A percentile compares a stretch with the other conserved stretches of the same genome.
Conservation (phyloP, 2,329 filamentous ascomycete genomes). For the Penicillium nordicum region DNA sequence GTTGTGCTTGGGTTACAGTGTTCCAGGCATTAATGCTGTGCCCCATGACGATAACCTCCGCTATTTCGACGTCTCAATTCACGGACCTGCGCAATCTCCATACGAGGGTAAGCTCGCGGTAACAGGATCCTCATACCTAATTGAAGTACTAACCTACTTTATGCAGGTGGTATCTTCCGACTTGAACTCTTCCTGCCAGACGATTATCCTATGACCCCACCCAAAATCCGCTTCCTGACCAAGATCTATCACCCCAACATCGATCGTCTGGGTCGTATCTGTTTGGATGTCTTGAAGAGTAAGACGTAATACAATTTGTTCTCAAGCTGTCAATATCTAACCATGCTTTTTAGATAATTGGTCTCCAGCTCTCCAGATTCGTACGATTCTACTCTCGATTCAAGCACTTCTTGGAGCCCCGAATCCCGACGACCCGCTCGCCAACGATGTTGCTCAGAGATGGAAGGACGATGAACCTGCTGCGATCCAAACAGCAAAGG, state of each 20-base stretch:
- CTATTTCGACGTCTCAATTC: conserved; percentile 97
- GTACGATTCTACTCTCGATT: conserved; percentile 97
- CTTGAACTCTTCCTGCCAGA: conserved; percentile 96
- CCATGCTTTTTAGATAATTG: conserved; percentile 70
- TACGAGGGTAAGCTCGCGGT: conserved; percentile 69
- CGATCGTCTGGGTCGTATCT: conserved; percentile 94
- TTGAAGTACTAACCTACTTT: conserved; percentile 5
- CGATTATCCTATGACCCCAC: conserved; percentile 98
- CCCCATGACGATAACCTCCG: conserved; percentile 96
- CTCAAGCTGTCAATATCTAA: conserved; percentile 1
- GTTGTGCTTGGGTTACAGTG: conserved; percentile 53
- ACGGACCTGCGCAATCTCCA: conserved; percentile 85
- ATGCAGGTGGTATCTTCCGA: conserved; percentile 78
- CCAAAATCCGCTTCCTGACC: conserved; percentile 96
- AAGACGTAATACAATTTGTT: conserved; percentile 31
- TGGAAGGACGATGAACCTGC: conserved; percentile 96
- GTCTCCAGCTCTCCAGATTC: conserved; percentile 96
- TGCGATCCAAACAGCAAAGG: conserved; percentile 84
- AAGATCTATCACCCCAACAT: conserved; percentile 99
- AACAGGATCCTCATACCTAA: background rate
- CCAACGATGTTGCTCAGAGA: conserved; percentile 92
- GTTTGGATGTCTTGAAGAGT: conserved; percentile 97
- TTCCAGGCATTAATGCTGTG: conserved; percentile 91
- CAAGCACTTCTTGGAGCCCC: conserved; percentile 93
- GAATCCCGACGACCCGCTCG: conserved; percentile 97